Conservation (phyloP, 1,284 basidiomycete genomes). For the Neotropicomus parvogracilis region DNA sequence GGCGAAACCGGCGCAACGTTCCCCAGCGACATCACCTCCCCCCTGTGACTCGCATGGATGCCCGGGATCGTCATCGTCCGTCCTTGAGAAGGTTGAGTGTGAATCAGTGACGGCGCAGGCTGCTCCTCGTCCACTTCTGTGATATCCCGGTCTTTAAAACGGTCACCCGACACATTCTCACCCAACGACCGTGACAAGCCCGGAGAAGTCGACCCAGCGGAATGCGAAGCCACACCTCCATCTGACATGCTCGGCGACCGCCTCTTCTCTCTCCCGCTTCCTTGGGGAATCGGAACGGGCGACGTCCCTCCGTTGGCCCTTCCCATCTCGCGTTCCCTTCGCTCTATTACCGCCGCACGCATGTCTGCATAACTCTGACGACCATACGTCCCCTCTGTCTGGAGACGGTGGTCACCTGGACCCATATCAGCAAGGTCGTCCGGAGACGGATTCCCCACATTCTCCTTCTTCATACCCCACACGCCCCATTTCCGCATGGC, state of each 20-base stretch:
- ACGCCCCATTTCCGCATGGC: constrained; percentile 86
- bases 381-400: constrained; percentile 36
- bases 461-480: constrained; percentile 65
- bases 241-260: constrained; percentile 30
- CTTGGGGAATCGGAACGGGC: constrained; percentile 36
- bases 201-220: constrained; percentile 28
- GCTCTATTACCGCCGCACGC: constrained; percentile 62
- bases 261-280: constrained; percentile 24
- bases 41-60: constrained; percentile 74
- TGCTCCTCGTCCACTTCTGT: constrained; percentile 26
- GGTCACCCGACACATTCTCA: constrained; percentile 20
- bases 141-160: constrained; percentile 31
- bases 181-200: constrained; percentile 33
- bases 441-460: constrained; percentile 21
- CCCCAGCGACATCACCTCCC: constrained; percentile 76
- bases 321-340: constrained; percentile 46
- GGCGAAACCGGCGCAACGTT: constrained; percentile 53
- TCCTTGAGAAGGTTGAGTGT: constrained; percentile 64
- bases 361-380: constrained; percentile 68
- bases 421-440: constrained; percentile 47
- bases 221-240: constrained; percentile 22
- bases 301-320: constrained; percentile 23
- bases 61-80: constrained; percentile 78
- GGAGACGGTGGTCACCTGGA: constrained; percentile 38
- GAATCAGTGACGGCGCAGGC: constrained; percentile 46